These are phyloP conservation scores for Hibiscus mutabilis DNA, from an alignment of 345 rosid species.

Conservation along the genomic window DNA sequence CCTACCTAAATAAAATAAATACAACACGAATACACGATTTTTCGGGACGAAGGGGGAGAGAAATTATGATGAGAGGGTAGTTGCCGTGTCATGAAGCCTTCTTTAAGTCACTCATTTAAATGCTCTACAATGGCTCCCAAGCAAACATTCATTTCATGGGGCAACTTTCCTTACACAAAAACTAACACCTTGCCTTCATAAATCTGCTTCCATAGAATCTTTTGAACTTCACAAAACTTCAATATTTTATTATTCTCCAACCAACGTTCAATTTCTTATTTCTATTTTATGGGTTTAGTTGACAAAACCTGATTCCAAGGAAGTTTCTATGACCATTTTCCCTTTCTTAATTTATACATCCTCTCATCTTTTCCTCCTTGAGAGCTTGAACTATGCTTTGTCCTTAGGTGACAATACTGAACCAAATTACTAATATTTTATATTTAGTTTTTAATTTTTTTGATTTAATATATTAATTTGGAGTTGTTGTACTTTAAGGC, in stretches of 20 bases:
- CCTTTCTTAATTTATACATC: not conserved
- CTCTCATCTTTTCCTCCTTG: constrained; percentile 4
- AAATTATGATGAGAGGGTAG: constrained; percentile 16
- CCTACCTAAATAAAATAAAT: too few species aligned
- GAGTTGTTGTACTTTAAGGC: not conserved
- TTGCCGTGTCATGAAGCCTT: constrained; percentile 20
- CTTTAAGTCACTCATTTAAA: constrained; percentile 24
- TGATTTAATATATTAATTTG: not conserved
- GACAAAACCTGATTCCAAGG: constrained; percentile 31
- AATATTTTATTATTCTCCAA: not conserved
- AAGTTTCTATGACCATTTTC: constrained; percentile 25
- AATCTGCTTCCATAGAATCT: constrained; percentile 22
- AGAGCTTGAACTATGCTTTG: constrained; percentile 11
- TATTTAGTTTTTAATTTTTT: not conserved
- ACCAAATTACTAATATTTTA: constrained; percentile 3
- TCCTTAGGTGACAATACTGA: constrained; percentile 24
- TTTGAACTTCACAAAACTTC: constrained; percentile 22
- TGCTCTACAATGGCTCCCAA: constrained; percentile 27
- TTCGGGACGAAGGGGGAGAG: constrained; percentile 13
- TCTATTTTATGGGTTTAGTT: not conserved
- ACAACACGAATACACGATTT: not conserved
- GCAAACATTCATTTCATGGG: constrained; percentile 47
- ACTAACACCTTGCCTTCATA: not conserved
- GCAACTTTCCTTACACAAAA: not conserved
- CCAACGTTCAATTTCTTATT: not conserved